A percentile compares a stretch with the other conserved stretches of the same genome.
These are phyloP conservation scores for Chamaecyparis obtusa DNA, from an alignment of 75 land plant genomes.

Conservation along the genomic window DNA sequence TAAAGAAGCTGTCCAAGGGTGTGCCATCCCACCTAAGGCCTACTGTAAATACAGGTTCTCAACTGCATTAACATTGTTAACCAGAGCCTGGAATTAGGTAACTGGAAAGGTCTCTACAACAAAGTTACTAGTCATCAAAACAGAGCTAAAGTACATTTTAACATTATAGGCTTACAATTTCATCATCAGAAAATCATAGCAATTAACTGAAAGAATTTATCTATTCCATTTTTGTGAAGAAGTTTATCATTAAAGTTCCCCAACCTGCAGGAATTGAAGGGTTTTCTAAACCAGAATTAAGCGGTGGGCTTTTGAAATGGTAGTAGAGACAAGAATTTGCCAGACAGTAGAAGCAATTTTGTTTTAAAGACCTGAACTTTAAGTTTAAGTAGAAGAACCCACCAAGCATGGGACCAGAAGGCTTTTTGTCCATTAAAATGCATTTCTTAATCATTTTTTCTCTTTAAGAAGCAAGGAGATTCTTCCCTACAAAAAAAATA, in stretches of 20 bases:
- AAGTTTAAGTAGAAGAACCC: too few relatives aligned
- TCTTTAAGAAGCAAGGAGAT: too few relatives aligned
- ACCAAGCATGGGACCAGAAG: too few relatives aligned
- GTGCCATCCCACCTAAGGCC: background rate
- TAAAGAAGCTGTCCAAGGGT: background rate
- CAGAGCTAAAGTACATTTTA: background rate
- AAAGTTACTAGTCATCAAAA: background rate
- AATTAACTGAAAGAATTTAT: background rate
- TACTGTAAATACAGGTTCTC: background rate
- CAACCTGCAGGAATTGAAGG: too few relatives aligned
- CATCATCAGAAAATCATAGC: background rate
- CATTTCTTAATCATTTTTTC: too few relatives aligned
- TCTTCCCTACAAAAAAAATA: too few relatives aligned
- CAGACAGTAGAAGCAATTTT: too few relatives aligned
- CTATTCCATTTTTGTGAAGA: background rate
- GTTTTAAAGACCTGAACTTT: too few relatives aligned
- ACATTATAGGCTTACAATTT: background rate
- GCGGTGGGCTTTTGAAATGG: background rate
- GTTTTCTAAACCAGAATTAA: too few relatives aligned
- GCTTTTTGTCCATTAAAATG: too few relatives aligned
- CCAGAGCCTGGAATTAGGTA: background rate
- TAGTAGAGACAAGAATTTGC: too few relatives aligned
- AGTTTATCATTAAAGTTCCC: background rate
- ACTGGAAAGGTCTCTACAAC: background rate
- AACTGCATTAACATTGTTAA: background rate